Evolutionary conservation across 75 land plant genomes (phyloP).

Genomic region (Adiantum capillusveneris): DNA sequence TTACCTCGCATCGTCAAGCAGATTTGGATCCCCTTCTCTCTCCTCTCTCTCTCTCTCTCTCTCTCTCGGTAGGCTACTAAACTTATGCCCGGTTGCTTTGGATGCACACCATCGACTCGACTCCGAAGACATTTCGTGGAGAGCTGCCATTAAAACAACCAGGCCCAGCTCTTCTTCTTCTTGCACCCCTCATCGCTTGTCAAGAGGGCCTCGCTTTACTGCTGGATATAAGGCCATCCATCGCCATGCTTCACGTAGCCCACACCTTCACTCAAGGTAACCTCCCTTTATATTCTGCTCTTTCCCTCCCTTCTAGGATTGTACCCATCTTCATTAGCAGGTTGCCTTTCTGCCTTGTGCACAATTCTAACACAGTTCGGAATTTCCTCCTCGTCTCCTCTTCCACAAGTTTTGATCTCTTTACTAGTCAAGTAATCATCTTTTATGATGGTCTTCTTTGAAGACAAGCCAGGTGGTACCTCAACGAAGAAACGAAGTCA

Average conservation of each 20-base stretch:
- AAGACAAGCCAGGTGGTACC: neutral
- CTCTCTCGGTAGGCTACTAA: neutral
- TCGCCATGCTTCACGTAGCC: neutral
- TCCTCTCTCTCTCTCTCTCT: neutral
- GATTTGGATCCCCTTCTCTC: neutral
- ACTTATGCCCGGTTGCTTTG: neutral
- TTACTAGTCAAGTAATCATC: neutral
- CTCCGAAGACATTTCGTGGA: neutral
- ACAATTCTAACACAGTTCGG: too few species aligned
- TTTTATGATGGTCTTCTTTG: neutral
- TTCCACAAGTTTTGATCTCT: too few species aligned
- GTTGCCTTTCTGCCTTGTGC: too few species aligned
- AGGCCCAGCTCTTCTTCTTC: neutral
- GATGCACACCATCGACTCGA: neutral
- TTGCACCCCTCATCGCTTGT: neutral
- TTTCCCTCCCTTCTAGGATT: too few species aligned
- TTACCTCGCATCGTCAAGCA: too few species aligned
- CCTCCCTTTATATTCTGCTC: too few species aligned
- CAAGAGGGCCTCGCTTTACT: neutral
- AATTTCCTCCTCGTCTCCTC: too few species aligned
- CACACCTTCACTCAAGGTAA: neutral
- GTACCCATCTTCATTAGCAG: too few species aligned
- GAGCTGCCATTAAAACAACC: neutral
- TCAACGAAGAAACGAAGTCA: neutral
- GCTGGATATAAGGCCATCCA: neutral